Evolutionary conservation across 2,329 filamentous ascomycete genomes (phyloP), one percentile per base, ranked within the genome.

Genomic region (Fusarium foetens): DNA sequence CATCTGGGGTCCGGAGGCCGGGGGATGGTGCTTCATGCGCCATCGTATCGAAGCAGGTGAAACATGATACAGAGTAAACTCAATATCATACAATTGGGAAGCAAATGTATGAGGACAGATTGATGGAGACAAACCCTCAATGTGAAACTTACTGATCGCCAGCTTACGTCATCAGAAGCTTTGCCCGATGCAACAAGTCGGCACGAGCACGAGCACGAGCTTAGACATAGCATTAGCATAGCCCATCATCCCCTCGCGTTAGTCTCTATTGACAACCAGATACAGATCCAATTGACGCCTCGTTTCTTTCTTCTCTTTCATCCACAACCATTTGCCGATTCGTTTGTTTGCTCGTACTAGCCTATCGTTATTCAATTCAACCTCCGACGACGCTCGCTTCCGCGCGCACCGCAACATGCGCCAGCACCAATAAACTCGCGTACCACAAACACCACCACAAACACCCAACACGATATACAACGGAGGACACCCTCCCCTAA

Each of bases 121-220:
- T 25, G 6, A 23, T 38, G 36, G 4, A 31, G 16, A 33, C 21
- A 49, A 46, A 12, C 25, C 55, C 16, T 36, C 14, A 36, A 35
- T 13, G 19, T 29, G 16, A 39, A 65, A 58, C 36, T 38, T 16
- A 53, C 39, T 39, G 36, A 39, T 49, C 39, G 12, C 10, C 17
- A 17, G 75, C 75, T 76, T 77, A 77, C 58, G 73, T 77, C 72
- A 77, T 76, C 75, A 60, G 9, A 19, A 66, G 51, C 70, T 70
- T 74, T 57, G 36, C 63, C 68, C 55, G 52, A 71, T 72, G 42
- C 60, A 55, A 72, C 63, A 69, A 43, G 39, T 25, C 64, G 66
- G 70, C 67, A 73, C 65, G 62, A 73, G 68, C 72, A 33, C 29
- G 46, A 49, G 68, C 72, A 23, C n/a, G n/a, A 51, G 67, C 57